A percentile compares a stretch with the other conserved stretches of the same genome.
These are phyloP conservation scores for Scedosporium apiospermum DNA, from an alignment of 2,329 filamentous ascomycete species.

Conservation along the genomic window DNA sequence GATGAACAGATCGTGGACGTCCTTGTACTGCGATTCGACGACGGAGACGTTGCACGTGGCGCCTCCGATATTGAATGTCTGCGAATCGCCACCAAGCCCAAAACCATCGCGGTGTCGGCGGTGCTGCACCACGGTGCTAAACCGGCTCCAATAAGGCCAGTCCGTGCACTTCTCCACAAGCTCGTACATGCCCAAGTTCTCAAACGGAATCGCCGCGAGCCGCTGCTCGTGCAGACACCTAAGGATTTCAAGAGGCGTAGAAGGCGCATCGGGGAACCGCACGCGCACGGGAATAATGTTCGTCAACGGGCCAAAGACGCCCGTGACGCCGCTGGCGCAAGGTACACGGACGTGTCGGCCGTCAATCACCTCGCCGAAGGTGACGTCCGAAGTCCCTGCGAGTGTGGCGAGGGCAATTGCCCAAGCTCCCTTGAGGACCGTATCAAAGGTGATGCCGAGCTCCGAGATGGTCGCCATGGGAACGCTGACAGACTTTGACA, in stretches of 20 bases:
- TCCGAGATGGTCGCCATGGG: slow-evolving; percentile 25
- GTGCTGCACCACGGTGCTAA: slow-evolving; percentile 46
- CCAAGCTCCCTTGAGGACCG: slow-evolving; percentile 49
- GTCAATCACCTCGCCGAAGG: slow-evolving; percentile 46
- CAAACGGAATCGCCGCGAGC: slow-evolving; percentile 34
- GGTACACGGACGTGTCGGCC: slow-evolving; percentile 33
- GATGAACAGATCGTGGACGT: slow-evolving; percentile 36
- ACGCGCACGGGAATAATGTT: slow-evolving; percentile 41
- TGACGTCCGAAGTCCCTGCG: slow-evolving; percentile 37
- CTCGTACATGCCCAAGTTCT: slow-evolving; percentile 40
- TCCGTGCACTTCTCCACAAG: slow-evolving; percentile 43
- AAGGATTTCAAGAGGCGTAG: slow-evolving; percentile 39
- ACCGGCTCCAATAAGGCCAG: slow-evolving; percentile 43
- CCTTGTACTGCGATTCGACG: slow-evolving; percentile 28
- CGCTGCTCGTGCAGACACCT: slow-evolving; percentile 39
- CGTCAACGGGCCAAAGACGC: slow-evolving; percentile 35
- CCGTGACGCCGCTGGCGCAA: slow-evolving; percentile 44
- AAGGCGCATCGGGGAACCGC: slow-evolving; percentile 30
- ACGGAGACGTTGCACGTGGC: slow-evolving; percentile 12
- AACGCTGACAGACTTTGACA: slow-evolving; percentile 29
- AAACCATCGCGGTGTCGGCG: slow-evolving; percentile 22
- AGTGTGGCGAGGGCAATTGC: slow-evolving; percentile 43
- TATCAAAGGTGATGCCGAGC: slow-evolving; percentile 38
- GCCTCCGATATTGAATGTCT: not conserved
- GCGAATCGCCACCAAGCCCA: not conserved